Conservation (phyloP, 2,329 filamentous ascomycete genomes). For the Fusarium ramigenum region DNA sequence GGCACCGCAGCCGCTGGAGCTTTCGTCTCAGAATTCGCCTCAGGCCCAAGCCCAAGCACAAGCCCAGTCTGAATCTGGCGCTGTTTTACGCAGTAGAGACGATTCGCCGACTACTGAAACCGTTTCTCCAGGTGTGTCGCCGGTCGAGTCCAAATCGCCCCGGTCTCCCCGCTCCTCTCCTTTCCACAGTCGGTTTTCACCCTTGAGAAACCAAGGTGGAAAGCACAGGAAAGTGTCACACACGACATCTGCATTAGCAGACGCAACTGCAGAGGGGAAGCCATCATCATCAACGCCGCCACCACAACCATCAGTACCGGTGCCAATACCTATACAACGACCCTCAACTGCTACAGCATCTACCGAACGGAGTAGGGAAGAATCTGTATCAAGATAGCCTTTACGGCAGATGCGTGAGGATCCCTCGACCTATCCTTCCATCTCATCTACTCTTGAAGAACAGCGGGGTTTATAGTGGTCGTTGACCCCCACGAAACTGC, state of each 20-base stretch:
- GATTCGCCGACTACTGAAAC: constrained; percentile 47
- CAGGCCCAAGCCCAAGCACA: constrained; percentile 19
- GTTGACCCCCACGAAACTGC: not conserved
- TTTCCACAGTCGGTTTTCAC: constrained; percentile 54
- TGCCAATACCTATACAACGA: constrained; percentile 4
- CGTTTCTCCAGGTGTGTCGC: constrained; percentile 44
- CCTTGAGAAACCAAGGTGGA: constrained; percentile 41
- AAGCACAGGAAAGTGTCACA: constrained; percentile 40
- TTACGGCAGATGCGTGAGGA: constrained; percentile 41
- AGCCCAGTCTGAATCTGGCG: constrained; percentile 47
- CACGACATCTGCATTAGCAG: constrained; percentile 28
- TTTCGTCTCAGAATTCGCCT: constrained; percentile 44
- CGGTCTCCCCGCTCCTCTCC: constrained; percentile 58
- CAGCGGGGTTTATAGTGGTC: not conserved
- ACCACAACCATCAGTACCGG: not conserved
- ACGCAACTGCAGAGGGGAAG: constrained; percentile 8
- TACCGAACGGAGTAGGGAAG: constrained; percentile 29
- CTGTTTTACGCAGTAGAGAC: constrained; percentile 46
- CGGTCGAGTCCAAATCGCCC: constrained; percentile 51
- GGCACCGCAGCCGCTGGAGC: constrained; percentile 66
- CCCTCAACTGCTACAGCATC: constrained; percentile 29
- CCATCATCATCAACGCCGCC: constrained; percentile 3
- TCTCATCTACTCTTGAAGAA: constrained; percentile 41
- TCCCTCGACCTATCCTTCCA: constrained; percentile 41
- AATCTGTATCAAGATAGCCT: constrained; percentile 40